Conservation (phyloP, 2,329 filamentous ascomycete species). For the Penicillium olsonii region DNA sequence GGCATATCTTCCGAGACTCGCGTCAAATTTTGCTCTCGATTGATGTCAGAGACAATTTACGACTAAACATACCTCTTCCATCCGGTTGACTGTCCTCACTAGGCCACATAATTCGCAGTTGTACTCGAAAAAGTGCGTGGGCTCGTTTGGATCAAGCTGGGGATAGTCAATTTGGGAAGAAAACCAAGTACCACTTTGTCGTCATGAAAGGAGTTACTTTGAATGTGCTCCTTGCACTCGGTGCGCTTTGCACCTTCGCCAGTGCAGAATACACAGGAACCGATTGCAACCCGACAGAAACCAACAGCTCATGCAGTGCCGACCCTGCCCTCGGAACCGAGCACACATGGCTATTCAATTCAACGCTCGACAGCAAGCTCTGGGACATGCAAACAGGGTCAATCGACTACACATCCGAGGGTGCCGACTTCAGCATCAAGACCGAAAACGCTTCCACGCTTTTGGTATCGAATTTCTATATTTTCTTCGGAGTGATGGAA, state of each 20-base stretch:
- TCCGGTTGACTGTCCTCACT: background rate
- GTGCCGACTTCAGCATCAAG: constrained; percentile 70
- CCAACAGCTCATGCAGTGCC: constrained; percentile 67
- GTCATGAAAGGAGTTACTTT: background rate
- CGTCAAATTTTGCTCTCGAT: too few relatives aligned
- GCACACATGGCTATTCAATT: constrained; percentile 66
- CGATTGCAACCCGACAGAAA: constrained; percentile 66
- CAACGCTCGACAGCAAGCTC: constrained; percentile 56
- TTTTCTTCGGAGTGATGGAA: constrained; percentile 81
- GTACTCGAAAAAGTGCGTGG: background rate
- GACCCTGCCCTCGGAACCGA: constrained; percentile 68
- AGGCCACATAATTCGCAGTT: background rate
- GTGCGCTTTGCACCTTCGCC: background rate
- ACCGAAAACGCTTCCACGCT: constrained; percentile 75
- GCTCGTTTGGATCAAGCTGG: background rate
- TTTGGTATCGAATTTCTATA: constrained; percentile 75
- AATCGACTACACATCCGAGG: constrained; percentile 63
- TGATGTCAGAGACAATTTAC: background rate
- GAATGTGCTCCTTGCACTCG: background rate
- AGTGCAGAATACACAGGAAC: constrained; percentile 43
- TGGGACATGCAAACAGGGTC: constrained; percentile 70
- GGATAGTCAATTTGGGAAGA: background rate
- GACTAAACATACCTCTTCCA: background rate
- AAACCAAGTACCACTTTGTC: background rate
- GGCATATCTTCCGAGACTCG: background rate